Base-by-base conservation (phyloP, 2,329 filamentous ascomycete genomes). In the Penicillium paneum region DNA sequence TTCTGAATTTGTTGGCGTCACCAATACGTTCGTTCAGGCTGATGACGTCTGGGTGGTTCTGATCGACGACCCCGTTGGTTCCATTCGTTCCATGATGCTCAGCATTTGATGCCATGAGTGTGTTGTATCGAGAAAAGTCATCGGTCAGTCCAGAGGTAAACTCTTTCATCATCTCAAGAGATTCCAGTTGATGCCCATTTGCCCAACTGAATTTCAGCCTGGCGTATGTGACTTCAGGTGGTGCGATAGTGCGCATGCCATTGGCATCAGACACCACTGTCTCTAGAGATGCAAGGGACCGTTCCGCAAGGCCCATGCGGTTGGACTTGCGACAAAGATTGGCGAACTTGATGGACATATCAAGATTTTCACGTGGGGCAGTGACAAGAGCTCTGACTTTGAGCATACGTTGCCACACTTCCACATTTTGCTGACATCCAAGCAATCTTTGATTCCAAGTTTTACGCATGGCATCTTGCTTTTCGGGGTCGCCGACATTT, bases 281-380 rank as follows among this genome's bases (percentile, higher is more conserved):
- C 52, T 97, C 88, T n/a, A 99, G 80, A 57, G 91, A 90, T 70
- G 94, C 92, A 49, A 99, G 78, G 11, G 92, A 95, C 76, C 96
- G 95, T 76, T 99, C 94, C 0, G 94, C 94, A 45, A 99, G 83
- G 10, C 94, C 93, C 81, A 93, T 92, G 29, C 94, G 88, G 54
- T 91, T 89, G 41, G 93, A 96, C 74, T 99, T 99, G 66, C 95
- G 89, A 74, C 95, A 99, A 6, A 99, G 84, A 66, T 97, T 99
- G 66, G 94, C 90, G 71, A 97, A 99, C 71, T 99, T 99, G 79
- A 99, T 97, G 86, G 92, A 97, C 91, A 99, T 99, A 67, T 96
- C 90, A 80, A 96, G 91, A 67, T 97, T 97, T 71, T 99, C 92
- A 32, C 85, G 85, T 0, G 95, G 93, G 0, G 87, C 87, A 57